A percentile compares a stretch with the other conserved stretches of the same genome.
These are phyloP conservation scores for Xylaria sp. DNA, from an alignment of 2,329 filamentous ascomycete genomes.

Conservation along the genomic window DNA sequence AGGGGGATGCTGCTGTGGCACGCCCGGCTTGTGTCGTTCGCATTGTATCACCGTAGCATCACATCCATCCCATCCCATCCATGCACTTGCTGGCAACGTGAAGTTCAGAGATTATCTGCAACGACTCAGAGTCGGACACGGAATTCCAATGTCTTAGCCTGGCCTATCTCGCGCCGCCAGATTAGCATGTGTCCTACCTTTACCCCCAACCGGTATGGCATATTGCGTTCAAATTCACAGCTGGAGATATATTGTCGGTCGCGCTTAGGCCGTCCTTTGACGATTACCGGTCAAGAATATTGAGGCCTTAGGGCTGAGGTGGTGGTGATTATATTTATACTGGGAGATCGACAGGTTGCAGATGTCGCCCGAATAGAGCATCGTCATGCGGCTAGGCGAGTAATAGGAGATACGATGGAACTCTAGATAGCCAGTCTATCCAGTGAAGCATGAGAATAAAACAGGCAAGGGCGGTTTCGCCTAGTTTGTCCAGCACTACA, in stretches of 20 bases:
- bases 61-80: conserved; percentile 25
- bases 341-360: conserved; percentile 43
- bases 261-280: conserved; percentile 22
- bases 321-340: conserved; percentile 32
- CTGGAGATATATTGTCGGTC: conserved; percentile 34
- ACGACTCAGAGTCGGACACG: conserved; percentile 24
- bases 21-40: conserved; percentile 13
- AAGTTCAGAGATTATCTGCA: conserved; percentile 21
- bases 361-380: conserved; percentile 37
- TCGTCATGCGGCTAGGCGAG: conserved; percentile 43
- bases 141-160: conserved; percentile 38
- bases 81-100: conserved; percentile 25
- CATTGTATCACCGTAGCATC: conserved; percentile 19
- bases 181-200: conserved; percentile 46
- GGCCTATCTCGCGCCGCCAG: conserved; percentile 44
- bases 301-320: conserved; percentile 43
- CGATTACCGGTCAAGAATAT: conserved; percentile 21
- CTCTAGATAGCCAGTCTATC: no score
- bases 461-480: conserved; percentile 9
- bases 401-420: no score
- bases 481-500: neutral
- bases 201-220: conserved; percentile 40
- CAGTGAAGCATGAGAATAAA: conserved; percentile 2
- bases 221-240: conserved; percentile 35
- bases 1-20: neutral